Conservation (phyloP, 176 grass and related monocot genomes). For the Metroxylon sagu region DNA sequence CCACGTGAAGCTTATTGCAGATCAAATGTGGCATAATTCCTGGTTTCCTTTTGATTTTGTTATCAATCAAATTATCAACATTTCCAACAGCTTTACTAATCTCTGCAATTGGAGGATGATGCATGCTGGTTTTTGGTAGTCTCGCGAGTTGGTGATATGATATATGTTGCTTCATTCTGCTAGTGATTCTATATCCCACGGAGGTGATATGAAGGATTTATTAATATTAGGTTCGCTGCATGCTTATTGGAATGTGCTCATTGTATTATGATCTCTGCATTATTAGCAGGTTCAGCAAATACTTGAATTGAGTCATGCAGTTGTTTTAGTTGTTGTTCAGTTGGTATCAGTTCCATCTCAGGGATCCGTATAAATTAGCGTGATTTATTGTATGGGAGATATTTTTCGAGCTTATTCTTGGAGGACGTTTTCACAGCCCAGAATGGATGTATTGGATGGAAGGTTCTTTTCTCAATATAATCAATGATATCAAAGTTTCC, state of each 20-base stretch:
- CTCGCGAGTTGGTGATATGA: constrained; percentile 25
- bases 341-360: constrained; percentile 26
- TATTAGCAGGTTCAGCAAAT: constrained; percentile 39
- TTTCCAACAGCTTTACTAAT: constrained; percentile 30
- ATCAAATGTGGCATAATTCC: constrained; percentile 30
- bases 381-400: constrained; percentile 17
- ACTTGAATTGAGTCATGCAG: constrained; percentile 12
- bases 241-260: constrained; percentile 22
- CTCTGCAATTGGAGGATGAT: constrained; percentile 17
- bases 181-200: constrained; percentile 18
- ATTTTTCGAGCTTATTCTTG: constrained; percentile 27
- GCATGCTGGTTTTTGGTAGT: constrained; percentile 24
- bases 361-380: constrained; percentile 21
- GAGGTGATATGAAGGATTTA: constrained; percentile 22
- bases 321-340: constrained; percentile 14
- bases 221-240: constrained; percentile 18
- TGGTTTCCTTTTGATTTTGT: constrained; percentile 44
- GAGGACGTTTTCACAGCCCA: constrained; percentile 32
- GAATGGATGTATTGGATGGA: constrained; percentile 24
- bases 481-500: constrained; percentile 17
- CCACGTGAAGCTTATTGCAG: constrained; percentile 42
- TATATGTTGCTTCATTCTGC: constrained; percentile 18
- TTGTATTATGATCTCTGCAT: constrained; percentile 23
- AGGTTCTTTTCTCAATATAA: constrained; percentile 22
- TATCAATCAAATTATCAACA: constrained; percentile 27